Base-by-base conservation (phyloP, 345 rosid genomes). In the Draba incana region DNA sequence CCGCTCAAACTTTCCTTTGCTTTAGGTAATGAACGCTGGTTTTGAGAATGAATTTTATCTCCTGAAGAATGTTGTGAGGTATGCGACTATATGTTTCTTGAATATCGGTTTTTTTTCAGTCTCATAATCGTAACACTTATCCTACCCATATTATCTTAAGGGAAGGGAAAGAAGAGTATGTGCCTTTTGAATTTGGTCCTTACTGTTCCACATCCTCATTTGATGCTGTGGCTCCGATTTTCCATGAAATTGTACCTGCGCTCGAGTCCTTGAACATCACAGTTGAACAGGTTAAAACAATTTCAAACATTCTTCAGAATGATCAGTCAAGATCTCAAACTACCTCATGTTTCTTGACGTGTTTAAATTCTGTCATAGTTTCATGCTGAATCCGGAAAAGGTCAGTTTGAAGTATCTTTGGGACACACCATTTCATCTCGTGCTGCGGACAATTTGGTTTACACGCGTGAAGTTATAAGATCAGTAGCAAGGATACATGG, bases 11-110 rank as follows among this genome's bases (percentile, higher is more conserved):
- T 35, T 41, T 20, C 16, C 51, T 31, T 15, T 58, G 33, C 10
- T 62, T 43, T 81, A 93, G 98, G 86, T 78, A 52, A 78, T 94
- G 92, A 86, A 91, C 79, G 95, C 99, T n/a, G 99, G 99, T 65
- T 94, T 91, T 72, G 99, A 94, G 74, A 91, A 80, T 71, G 99
- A 94, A 79, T 94, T 94, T 77, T 80, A 80, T 70, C 85, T 94
- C 71, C 85, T 94, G 71, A 87, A 89, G 84, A 87, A 78, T 68
- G 75, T 71, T 38, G 59, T 74, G 46, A 72, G 92, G 97, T 90
- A 71, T 37, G 80, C 31, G 8, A 42, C 38, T 56, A 3, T 39
- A 33, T 23, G 35, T 67, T 53, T 60, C 62, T 35, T 3, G 11
- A 42, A 25, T 67, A 33, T n/a, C 5, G 1, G 24, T 49, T 58